A percentile compares a stretch with the other conserved stretches of the same genome.
phyloP scores from a whole-genome alignment of 148 eudicot species.

The Arbutus unedo region DNA sequence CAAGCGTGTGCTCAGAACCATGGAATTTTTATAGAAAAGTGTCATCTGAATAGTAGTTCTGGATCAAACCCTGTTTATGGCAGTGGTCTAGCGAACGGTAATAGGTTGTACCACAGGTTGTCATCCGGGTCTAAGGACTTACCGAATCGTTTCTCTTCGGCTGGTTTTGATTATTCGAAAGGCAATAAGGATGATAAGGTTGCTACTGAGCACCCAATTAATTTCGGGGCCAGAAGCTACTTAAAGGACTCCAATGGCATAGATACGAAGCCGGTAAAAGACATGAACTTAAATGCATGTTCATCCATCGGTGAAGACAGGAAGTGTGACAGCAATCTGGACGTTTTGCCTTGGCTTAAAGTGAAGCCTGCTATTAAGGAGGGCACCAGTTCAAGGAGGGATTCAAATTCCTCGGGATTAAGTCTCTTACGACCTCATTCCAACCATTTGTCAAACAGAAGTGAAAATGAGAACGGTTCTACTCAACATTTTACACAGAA shows the following conservation, averaged over 20 bases:
- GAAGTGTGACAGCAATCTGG: constrained; percentile 29
- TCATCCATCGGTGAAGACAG: constrained; percentile 28
- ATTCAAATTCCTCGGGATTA: constrained; percentile 19
- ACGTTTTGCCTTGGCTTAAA: constrained; percentile 69
- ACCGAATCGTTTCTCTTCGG: constrained; percentile 25
- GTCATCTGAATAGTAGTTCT: constrained; percentile 34
- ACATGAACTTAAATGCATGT: constrained; percentile 50
- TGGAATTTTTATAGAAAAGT: constrained; percentile 29
- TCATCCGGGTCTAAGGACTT: constrained; percentile 37
- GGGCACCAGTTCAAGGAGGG: constrained; percentile 25
- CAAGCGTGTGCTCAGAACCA: constrained; percentile 38
- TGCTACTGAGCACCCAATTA: constrained; percentile 21
- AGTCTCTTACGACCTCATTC: constrained; percentile 26
- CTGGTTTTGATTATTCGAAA: constrained; percentile 42
- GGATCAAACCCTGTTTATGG: constrained; percentile 30
- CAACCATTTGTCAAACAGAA: constrained; percentile 14
- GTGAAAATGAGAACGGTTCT: constrained; percentile 24
- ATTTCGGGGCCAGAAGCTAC: constrained; percentile 28
- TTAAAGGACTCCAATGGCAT: constrained; percentile 24
- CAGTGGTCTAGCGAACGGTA: constrained; percentile 26
- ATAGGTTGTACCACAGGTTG: constrained; percentile 49
- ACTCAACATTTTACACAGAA: constrained; percentile 18
- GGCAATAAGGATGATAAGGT: constrained; percentile 33
- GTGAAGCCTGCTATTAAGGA: constrained; percentile 31
- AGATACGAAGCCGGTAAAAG: constrained; percentile 41